Conservation (phyloP, 2,329 filamentous ascomycete genomes). For the Lomentospora prolificans region DNA sequence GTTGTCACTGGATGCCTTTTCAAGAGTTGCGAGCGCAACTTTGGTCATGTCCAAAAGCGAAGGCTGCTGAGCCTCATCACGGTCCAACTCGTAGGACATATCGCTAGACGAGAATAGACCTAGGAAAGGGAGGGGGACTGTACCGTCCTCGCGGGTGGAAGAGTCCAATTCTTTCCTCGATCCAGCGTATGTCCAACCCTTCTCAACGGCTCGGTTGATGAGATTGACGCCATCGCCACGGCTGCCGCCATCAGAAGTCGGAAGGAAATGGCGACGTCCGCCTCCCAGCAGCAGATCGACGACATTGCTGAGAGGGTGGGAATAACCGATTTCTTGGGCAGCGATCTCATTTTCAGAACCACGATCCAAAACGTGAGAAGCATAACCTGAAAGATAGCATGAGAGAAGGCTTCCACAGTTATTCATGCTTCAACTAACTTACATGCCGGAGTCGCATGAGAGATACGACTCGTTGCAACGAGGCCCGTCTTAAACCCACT, state of each 20-base stretch:
- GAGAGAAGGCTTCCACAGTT: too few relatives aligned
- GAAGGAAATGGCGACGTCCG: slow-evolving; percentile 15
- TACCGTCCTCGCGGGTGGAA: slow-evolving; percentile 8
- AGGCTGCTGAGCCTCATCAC: slow-evolving; percentile 13
- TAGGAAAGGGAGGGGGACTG: slow-evolving; percentile 15
- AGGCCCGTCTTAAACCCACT: slow-evolving; percentile 16
- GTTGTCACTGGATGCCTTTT: slow-evolving; percentile 10
- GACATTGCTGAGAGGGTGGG: slow-evolving; percentile 14
- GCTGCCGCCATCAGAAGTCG: slow-evolving; percentile 12
- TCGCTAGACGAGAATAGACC: slow-evolving; percentile 14
- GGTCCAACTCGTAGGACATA: slow-evolving; percentile 16
- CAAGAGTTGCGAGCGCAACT: slow-evolving; percentile 13
- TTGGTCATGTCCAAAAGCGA: slow-evolving; percentile 15
- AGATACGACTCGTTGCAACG: slow-evolving; percentile 16
- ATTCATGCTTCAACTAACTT: not conserved
- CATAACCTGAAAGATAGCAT: slow-evolving; percentile 11
- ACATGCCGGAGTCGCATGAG: slow-evolving; percentile 16
- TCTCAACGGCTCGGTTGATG: slow-evolving; percentile 14
- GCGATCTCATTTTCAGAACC: slow-evolving; percentile 18
- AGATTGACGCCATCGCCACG: slow-evolving; percentile 15
- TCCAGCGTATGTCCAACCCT: slow-evolving; percentile 15
- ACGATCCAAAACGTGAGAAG: slow-evolving; percentile 15
- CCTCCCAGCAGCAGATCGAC: slow-evolving; percentile 17
- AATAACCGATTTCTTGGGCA: slow-evolving; percentile 16
- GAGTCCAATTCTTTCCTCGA: slow-evolving; percentile 12